These are phyloP conservation scores for Microbotryum scabiosae DNA, from an alignment of 1,284 basidiomycete genomes.

Conservation along the genomic window DNA sequence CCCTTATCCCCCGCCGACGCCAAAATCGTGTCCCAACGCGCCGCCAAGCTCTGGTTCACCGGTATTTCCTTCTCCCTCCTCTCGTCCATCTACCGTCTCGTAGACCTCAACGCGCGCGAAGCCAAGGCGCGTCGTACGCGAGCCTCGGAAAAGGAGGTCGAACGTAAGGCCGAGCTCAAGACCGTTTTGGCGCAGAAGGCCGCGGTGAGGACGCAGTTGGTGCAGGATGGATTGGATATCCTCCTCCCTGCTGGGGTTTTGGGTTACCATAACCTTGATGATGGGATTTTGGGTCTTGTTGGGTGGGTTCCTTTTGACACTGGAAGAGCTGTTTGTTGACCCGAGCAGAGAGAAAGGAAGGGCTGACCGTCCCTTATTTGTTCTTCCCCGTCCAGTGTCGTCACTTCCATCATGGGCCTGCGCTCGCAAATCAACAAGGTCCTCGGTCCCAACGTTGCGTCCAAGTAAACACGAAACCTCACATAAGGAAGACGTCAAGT, in stretches of 20 bases:
- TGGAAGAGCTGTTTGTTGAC: too few species aligned
- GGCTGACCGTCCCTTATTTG: too few species aligned
- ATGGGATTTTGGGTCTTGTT: constrained; percentile 72
- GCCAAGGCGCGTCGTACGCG: constrained; percentile 29
- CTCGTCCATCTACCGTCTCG: constrained; percentile 31
- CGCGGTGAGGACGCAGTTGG: constrained; percentile 63
- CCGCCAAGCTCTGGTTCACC: constrained; percentile 82
- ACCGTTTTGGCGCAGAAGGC: constrained; percentile 55
- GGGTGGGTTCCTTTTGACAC: constrained; percentile 50
- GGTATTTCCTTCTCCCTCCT: constrained; percentile 52
- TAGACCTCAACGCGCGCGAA: constrained; percentile 21
- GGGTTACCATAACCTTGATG: constrained; percentile 69
- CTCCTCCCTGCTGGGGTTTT: constrained; percentile 82
- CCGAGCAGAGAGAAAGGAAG: too few species aligned
- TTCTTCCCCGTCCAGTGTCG: constrained; percentile 34
- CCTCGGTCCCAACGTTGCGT: constrained; percentile 8
- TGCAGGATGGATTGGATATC: constrained; percentile 70
- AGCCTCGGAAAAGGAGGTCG: constrained; percentile 51
- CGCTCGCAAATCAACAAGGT: constrained; percentile 36
- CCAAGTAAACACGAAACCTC: background rate
- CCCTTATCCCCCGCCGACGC: constrained; percentile 40
- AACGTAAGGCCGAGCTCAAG: constrained; percentile 54
- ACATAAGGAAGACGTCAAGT: too few species aligned
- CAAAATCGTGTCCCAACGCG: constrained; percentile 55
- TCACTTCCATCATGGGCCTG: constrained; percentile 46